Percentiles rank a stretch among this genome's conserved stretches.
Conservation (phyloP, 2,329 filamentous ascomycete species). For the Colletotrichum liaoningense region DNA sequence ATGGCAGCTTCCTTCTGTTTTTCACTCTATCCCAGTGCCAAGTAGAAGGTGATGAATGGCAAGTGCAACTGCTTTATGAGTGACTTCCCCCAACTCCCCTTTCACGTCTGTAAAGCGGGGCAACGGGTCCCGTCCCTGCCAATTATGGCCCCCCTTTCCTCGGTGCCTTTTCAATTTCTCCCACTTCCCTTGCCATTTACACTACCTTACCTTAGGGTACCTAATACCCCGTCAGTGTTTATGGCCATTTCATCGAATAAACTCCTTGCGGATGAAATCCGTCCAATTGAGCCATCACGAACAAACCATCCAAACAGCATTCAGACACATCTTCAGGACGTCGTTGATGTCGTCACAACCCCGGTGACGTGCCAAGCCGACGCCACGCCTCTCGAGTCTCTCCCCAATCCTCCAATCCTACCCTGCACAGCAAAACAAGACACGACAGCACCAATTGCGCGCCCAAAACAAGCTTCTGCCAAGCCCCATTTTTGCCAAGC, state of each 20-base stretch:
- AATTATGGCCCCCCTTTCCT: not conserved
- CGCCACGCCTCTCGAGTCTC: slow-evolving; percentile 7
- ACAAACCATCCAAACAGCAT: not conserved
- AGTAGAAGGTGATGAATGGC: too few relatives aligned
- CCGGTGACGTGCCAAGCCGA: slow-evolving; percentile 32
- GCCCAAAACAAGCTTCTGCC: slow-evolving; percentile 33
- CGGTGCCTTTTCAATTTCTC: not conserved
- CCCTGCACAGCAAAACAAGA: not conserved
- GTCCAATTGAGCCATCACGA: not conserved
- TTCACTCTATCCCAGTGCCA: not conserved
- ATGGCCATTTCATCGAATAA: not conserved
- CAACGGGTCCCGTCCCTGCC: not conserved
- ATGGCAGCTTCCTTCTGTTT: not conserved
- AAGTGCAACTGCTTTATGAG: too few relatives aligned
- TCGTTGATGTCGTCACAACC: slow-evolving; percentile 22
- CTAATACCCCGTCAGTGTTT: not conserved
- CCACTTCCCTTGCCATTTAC: not conserved
- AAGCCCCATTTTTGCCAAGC: slow-evolving; percentile 9
- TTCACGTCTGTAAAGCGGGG: slow-evolving; percentile 15
- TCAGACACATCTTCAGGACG: not conserved
- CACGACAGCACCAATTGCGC: not conserved
- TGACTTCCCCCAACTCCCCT: not conserved
- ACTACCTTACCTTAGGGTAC: too few relatives aligned
- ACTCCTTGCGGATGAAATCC: not conserved
- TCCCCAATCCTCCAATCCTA: not conserved